Evolutionary conservation across 2,329 filamentous ascomycete species (phyloP), one percentile per base, ranked within the genome.

Genomic region (Kalaharituber pfeilii): DNA sequence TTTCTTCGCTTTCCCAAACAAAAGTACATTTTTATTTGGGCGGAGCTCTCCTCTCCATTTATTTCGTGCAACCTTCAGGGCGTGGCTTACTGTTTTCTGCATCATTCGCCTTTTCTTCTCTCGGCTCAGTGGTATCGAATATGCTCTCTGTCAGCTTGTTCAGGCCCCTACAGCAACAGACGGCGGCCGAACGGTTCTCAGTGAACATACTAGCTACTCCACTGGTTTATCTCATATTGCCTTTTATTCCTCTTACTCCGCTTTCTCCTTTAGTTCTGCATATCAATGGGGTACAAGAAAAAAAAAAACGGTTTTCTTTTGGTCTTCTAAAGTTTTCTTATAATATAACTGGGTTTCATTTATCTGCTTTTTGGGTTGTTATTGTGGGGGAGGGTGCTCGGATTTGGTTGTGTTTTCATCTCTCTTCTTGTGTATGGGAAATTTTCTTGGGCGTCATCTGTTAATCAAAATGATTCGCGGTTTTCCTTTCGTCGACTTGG

Each of bases 201-300:
- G n/a, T n/a, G n/a, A n/a, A n/a, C n/a, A n/a, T n/a, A n/a, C n/a
- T n/a, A n/a, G n/a, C n/a, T n/a, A n/a, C n/a, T n/a, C n/a, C n/a
- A n/a, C n/a, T n/a, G n/a, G n/a, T n/a, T n/a, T n/a, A n/a, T n/a
- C n/a, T n/a, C n/a, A n/a, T n/a, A n/a, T n/a, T n/a, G n/a, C n/a
- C n/a, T n/a, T 18, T 15, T 39, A 4, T 6, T 47, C 13, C n/a
- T 22, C 11, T 45, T 45, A 45, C 25, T 4, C 13, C 25, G 18
- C 4, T 22, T 47, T 18, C 24, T 25, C 5, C 24, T 24, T 22
- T 47, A 15, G 4, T 18, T 47, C 22, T 47, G 42, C 42, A 47
- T 47, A 22, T 47, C 15, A 47, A 15, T 47, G 42, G 42, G 42
- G 42, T 47, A 47, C 15, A 47, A 47, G 42, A 47, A 47, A 47